These are phyloP conservation scores for Lipomyces yarrowii DNA, from an alignment of 1,139 yeast species.

Conservation along the genomic window DNA sequence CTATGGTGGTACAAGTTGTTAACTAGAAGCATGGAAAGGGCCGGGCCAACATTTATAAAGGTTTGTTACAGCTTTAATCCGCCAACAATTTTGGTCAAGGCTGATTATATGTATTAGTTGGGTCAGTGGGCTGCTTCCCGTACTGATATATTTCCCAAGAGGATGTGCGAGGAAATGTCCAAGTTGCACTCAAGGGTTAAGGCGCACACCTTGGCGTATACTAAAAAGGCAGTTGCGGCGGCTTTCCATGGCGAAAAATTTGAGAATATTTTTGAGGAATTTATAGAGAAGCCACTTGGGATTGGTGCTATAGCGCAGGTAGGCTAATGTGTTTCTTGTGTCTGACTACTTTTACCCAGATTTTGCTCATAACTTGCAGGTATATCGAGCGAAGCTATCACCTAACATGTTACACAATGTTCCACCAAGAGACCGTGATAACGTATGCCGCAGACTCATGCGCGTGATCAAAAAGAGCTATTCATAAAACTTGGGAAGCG, in stretches of 20 bases:
- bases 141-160: slow-evolving; percentile 85
- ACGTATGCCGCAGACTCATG: no score
- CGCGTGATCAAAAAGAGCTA: no score
- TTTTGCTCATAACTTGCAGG: slow-evolving; percentile 9
- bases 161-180: slow-evolving; percentile 75
- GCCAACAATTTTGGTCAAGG: not conserved
- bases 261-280: slow-evolving; percentile 81
- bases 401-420: slow-evolving; percentile 21
- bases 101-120: slow-evolving; percentile 43
- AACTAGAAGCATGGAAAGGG: slow-evolving; percentile 71
- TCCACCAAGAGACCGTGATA: slow-evolving; percentile 21
- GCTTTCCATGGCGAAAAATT: slow-evolving; percentile 64
- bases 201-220: slow-evolving; percentile 66
- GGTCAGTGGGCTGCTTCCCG: slow-evolving; percentile 99
- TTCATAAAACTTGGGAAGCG: no score
- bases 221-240: slow-evolving; percentile 59
- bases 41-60: slow-evolving; percentile 94
- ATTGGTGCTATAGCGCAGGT: slow-evolving; percentile 98
- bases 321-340: not conserved
- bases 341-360: not conserved
- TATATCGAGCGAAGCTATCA: slow-evolving; percentile 69
- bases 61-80: slow-evolving; percentile 29
- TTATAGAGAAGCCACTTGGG: slow-evolving; percentile 76
- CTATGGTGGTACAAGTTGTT: slow-evolving; percentile 69
- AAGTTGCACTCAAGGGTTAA: slow-evolving; percentile 80